These are phyloP conservation scores for Moesziomyces sp. DNA, from an alignment of 1,284 basidiomycete species.

Conservation along the genomic window DNA sequence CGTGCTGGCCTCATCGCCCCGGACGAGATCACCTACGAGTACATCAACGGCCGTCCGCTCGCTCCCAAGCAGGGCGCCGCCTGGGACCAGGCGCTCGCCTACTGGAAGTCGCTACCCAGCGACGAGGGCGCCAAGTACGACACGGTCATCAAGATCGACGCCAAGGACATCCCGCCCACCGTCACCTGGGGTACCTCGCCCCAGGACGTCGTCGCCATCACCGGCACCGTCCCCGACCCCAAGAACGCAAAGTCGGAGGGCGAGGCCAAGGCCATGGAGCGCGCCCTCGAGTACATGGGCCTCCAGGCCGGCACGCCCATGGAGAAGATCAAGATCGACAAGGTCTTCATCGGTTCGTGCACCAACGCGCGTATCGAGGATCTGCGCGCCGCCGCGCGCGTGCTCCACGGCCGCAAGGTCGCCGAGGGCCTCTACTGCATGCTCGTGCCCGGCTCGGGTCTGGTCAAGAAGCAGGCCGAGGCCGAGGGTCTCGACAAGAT, in stretches of 20 bases:
- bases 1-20: constrained; percentile 67
- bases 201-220: constrained; percentile 65
- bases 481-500: constrained; percentile 67
- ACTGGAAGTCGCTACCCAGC: constrained; percentile 63
- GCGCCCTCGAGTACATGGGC: constrained; percentile 66
- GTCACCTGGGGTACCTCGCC: constrained; percentile 66
- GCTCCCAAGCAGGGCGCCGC: constrained; percentile 59
- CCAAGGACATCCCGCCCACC: constrained; percentile 64
- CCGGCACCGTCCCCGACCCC: constrained; percentile 62
- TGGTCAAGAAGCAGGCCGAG: constrained; percentile 67
- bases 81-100: constrained; percentile 63
- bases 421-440: constrained; percentile 62
- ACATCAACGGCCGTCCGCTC: constrained; percentile 64
- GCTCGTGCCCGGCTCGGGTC: constrained; percentile 66
- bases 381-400: constrained; percentile 61
- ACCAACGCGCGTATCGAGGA: constrained; percentile 67
- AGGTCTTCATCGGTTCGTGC: constrained; percentile 67
- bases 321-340: constrained; percentile 66
- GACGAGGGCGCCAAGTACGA: constrained; percentile 65
- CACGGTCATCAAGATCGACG: constrained; percentile 60
- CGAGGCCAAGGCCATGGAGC: constrained; percentile 51
- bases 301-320: constrained; percentile 61
- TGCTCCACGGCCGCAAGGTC: constrained; percentile 63
- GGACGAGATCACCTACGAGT: constrained; percentile 65
- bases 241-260: constrained; percentile 56